Base-by-base conservation (phyloP, 1,139 yeast species). In the Blastobotrys elegans region DNA sequence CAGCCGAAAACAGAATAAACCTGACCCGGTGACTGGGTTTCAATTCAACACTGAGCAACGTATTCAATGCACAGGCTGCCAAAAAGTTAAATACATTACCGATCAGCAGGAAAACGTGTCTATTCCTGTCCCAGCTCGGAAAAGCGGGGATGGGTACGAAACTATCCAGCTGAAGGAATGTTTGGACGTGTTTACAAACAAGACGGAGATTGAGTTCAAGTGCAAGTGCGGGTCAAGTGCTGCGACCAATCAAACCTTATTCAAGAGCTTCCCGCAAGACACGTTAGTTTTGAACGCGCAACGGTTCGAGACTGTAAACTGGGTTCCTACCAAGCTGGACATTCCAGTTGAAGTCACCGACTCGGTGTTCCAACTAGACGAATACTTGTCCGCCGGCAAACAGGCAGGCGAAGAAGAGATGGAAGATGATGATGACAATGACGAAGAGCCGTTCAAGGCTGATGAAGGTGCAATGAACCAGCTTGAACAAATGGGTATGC, bases 321-420 rank as follows among this genome's bases (percentile, higher is more conserved):
- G 97, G 97, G 85, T 82, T 1, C 97, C 98, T 0, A 73, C 79
- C 0, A 92, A 92, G 64, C 73, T 86, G 0, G 84, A 82, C 53
- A 86, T 83, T 5, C 94, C 95, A 2, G 73, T 87, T 11, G 67
- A 70, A 1, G 70, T 84, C 1, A 83, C 89, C 1, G 78, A 76
- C 10, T 62, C 64, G 1, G 59, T 63, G 3, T 57, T 78, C 38
- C 66, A 67, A 35, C 48, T 79, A 1, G 68, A 69, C 21, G 53
- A 56, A 26, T 74, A 67, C 50, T 56, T 67, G 37, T 63, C 74
- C 0, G 37, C 37, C 6, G 70, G 69, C 2, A 69, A 66, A 37
- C 67, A 50, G 59, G 75, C 24, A 0, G 76, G 62, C 1, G 90
- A 82, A 50, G 66, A 64, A 2, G 60, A 70, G 20, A 57, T 74